Evolutionary conservation across 2,329 filamentous ascomycete genomes (phyloP).

Genomic region (Talaromyces sp.): DNA sequence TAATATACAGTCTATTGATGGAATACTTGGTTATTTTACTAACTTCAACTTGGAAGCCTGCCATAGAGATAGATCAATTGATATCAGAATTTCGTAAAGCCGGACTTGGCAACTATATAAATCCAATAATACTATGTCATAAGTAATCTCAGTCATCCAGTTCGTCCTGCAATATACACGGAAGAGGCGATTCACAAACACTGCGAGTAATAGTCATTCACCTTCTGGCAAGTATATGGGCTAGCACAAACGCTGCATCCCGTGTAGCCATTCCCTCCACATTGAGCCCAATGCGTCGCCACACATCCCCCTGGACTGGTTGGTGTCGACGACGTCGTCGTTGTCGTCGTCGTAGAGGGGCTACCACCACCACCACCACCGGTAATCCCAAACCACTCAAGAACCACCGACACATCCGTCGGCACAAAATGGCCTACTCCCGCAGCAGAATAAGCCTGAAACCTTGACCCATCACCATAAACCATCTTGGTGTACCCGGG

Average conservation of each 20-base stretch:
- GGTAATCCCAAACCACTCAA: slow-evolving; percentile 7
- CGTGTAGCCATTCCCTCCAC: background rate
- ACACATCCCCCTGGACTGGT: background rate
- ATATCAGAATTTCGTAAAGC: too few species aligned
- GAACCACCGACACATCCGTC: background rate
- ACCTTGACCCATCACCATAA: slow-evolving; percentile 1
- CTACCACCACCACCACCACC: background rate
- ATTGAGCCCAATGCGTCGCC: background rate
- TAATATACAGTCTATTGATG: too few species aligned
- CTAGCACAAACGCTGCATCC: background rate
- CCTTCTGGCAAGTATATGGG: slow-evolving; percentile 5
- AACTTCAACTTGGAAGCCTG: too few species aligned
- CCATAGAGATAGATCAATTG: too few species aligned
- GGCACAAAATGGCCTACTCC: slow-evolving; percentile 8
- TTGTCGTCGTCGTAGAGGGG: background rate
- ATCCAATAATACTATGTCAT: too few species aligned
- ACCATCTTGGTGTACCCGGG: slow-evolving; percentile 4
- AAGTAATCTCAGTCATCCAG: too few species aligned
- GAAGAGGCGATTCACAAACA: background rate
- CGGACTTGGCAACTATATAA: too few species aligned
- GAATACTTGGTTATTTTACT: too few species aligned
- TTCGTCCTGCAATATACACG: too few species aligned
- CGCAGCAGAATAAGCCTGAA: background rate
- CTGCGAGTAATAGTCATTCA: slow-evolving; percentile 8
- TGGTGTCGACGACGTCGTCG: background rate